Conservation (phyloP, 2,329 filamentous ascomycete genomes). For the Fusarium vanettenii region DNA sequence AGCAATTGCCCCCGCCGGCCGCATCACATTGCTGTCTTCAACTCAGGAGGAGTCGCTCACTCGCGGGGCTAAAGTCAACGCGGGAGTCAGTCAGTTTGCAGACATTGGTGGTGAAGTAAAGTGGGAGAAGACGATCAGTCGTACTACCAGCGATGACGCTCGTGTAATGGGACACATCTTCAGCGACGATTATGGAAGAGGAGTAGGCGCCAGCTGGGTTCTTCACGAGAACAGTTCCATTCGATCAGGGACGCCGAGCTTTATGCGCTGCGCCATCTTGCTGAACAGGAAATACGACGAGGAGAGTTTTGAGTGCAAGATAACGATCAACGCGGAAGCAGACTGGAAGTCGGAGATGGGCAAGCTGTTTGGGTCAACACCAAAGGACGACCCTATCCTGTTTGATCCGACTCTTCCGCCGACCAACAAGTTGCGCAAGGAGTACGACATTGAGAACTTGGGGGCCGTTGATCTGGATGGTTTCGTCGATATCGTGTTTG, state of each 20-base stretch:
- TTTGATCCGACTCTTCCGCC: background rate
- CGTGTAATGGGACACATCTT: conserved; percentile 16
- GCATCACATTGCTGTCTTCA: background rate
- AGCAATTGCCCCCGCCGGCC: background rate
- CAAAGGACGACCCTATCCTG: conserved; percentile 7
- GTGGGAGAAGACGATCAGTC: background rate
- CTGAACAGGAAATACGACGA: background rate
- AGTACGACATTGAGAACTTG: background rate
- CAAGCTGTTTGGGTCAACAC: conserved; percentile 41
- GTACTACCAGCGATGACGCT: background rate
- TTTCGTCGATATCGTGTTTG: background rate
- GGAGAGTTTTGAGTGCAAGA: conserved; percentile 32
- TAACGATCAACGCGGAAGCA: conserved; percentile 42
- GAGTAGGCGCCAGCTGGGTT: conserved; percentile 29
- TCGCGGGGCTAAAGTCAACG: background rate
- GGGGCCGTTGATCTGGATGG: background rate
- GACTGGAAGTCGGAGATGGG: conserved; percentile 45
- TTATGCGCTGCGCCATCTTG: background rate
- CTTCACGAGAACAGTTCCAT: conserved; percentile 23
- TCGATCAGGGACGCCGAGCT: background rate
- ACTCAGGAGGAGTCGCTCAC: background rate
- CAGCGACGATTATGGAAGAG: conserved; percentile 34
- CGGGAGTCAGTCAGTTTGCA: background rate
- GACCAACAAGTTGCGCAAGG: background rate
- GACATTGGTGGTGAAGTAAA: background rate